Percentiles rank a stretch among this genome's conserved stretches.
Conservation (phyloP, 2,329 filamentous ascomycete genomes). For the Zymoseptoria brevis region DNA sequence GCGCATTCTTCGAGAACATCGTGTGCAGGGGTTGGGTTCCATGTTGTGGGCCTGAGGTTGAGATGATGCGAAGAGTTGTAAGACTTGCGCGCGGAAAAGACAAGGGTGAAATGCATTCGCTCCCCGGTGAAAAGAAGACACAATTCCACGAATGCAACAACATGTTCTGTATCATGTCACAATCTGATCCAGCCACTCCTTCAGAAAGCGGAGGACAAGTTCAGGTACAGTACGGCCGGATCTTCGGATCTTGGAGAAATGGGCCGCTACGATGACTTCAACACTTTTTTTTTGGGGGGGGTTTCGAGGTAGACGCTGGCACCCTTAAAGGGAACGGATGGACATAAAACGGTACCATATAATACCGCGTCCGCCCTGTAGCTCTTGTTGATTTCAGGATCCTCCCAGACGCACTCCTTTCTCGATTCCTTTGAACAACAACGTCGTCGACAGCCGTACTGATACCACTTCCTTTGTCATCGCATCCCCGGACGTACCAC, state of each 20-base stretch:
- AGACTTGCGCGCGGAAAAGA: not conserved
- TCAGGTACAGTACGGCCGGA: not conserved
- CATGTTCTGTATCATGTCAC: no score
- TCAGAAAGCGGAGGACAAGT: not conserved
- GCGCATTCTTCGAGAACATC: not conserved
- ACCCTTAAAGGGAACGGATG: no score
- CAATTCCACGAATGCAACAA: no score
- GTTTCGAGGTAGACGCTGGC: no score
- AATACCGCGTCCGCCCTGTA: not conserved
- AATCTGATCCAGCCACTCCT: no score
- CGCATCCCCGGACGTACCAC: not conserved
- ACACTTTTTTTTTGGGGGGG: constrained; percentile 1
- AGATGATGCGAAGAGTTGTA: not conserved
- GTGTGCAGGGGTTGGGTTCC: not conserved
- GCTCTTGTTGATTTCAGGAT: no score
- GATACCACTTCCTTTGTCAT: not conserved
- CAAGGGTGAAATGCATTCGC: no score
- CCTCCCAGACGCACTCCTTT: not conserved
- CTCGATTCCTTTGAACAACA: not conserved
- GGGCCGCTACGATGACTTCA: constrained; percentile 4
- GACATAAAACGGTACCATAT: not conserved
- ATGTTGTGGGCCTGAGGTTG: not conserved
- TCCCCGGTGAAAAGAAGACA: no score
- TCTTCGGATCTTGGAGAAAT: not conserved
- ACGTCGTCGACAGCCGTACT: not conserved